Conservation (phyloP, 192 early-diverging fungal genomes). For the Entomortierella parvispora region DNA sequence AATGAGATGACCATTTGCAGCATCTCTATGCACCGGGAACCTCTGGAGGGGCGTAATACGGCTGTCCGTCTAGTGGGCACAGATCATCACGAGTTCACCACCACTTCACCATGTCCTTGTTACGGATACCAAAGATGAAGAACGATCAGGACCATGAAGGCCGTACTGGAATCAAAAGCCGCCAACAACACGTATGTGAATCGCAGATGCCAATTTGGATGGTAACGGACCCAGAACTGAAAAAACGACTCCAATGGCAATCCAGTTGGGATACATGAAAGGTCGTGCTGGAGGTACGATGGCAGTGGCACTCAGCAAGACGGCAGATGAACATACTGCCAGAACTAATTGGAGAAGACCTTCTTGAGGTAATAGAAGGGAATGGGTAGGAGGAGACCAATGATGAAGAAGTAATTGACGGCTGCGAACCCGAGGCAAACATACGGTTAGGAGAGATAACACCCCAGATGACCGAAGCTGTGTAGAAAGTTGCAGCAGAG, state of each 20-base stretch:
- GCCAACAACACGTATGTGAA: slow-evolving; percentile 80
- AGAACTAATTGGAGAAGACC: slow-evolving; percentile 54
- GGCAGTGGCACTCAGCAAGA: slow-evolving; percentile 55
- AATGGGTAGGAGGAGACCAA: slow-evolving; percentile 61
- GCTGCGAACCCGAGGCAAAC: slow-evolving; percentile 56
- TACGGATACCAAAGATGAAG: slow-evolving; percentile 27
- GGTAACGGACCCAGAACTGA: slow-evolving; percentile 58
- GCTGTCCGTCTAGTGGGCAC: too few relatives aligned
- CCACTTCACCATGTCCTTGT: background rate
- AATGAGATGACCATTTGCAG: too few relatives aligned
- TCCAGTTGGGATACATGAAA: slow-evolving; percentile 45
- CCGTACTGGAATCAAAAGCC: slow-evolving; percentile 69
- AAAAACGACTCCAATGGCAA: slow-evolving; percentile 54
- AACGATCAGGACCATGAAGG: slow-evolving; percentile 26
- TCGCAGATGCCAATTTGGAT: slow-evolving; percentile 59
- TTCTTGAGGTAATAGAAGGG: slow-evolving; percentile 63
- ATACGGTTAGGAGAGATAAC: slow-evolving; percentile 70
- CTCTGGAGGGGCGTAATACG: too few relatives aligned
- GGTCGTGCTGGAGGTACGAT: slow-evolving; percentile 60
- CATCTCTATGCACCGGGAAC: too few relatives aligned
- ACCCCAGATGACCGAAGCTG: too few relatives aligned
- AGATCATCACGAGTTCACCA: slow-evolving; percentile 8
- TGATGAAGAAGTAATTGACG: slow-evolving; percentile 53
- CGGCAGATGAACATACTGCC: slow-evolving; percentile 63
- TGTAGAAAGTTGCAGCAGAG: too few relatives aligned